Evolutionary conservation across 352 stramenopile species (phyloP), one percentile per base, ranked within the genome.

Genomic region (Phytophthora brassicae): DNA sequence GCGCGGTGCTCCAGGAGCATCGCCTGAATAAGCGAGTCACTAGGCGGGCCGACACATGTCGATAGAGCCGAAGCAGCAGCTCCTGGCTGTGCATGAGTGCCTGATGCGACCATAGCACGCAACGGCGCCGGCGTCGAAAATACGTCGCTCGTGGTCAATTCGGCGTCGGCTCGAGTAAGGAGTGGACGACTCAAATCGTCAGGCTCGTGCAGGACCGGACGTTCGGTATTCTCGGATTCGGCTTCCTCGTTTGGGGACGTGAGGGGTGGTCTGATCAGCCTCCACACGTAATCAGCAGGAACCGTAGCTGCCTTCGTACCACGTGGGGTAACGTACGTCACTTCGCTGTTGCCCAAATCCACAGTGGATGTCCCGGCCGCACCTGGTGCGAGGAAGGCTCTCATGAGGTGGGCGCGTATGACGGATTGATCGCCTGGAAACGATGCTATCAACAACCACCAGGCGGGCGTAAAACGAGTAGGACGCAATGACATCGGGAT

Each of bases 141-240:
- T 12, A 14, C 8, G 13, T 36, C 48, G 33, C 33, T 22, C 4
- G 48, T 31, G 6, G 48, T 56, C 19, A 56, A 14, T 12, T 22
- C 22, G 2, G 48, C 48, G 14, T 56, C 48, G 19, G 20, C 48
- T 20, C 31, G 48, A 8, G 48, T 56, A 16, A 56, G 48, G 19
- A 56, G 33, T 22, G 48, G 48, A 20, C 31, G 39, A 26, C n/a
- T 6, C 9, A 12, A 13, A n/a, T n/a, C n/a, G n/a, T n/a, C n/a
- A n/a, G n/a, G n/a, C n/a, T n/a, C n/a, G n/a, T n/a, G n/a, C n/a
- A n/a, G n/a, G n/a, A n/a, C n/a, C n/a, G n/a, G n/a, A n/a, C n/a
- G n/a, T n/a, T n/a, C n/a, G n/a, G n/a, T n/a, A n/a, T n/a, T n/a
- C n/a, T n/a, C n/a, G n/a, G n/a, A n/a, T n/a, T n/a, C n/a, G n/a